These are phyloP conservation scores for Yamadazyma sp. DNA, from an alignment of 1,139 yeast species.

Conservation along the genomic window DNA sequence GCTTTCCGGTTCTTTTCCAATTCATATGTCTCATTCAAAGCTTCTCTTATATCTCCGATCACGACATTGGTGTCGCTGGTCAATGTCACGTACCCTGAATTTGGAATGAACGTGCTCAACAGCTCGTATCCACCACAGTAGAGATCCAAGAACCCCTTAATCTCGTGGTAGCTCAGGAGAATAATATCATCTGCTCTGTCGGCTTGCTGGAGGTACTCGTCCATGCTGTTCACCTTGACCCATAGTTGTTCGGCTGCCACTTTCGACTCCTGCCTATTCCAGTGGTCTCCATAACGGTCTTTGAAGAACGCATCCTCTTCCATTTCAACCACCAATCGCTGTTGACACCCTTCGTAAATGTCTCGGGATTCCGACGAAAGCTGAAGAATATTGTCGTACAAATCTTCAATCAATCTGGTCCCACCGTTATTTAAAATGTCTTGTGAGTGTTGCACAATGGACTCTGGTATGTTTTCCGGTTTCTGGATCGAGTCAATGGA, in stretches of 20 bases:
- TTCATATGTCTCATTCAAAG: slow-evolving; percentile 24
- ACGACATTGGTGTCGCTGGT: slow-evolving; percentile 38
- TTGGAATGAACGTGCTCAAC: slow-evolving; percentile 51
- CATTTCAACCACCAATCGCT: slow-evolving; percentile 49
- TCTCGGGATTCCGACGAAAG: slow-evolving; percentile 42
- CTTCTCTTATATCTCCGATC: slow-evolving; percentile 44
- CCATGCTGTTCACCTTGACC: slow-evolving; percentile 43
- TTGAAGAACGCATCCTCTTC: slow-evolving; percentile 57
- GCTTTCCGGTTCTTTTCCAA: slow-evolving; percentile 35
- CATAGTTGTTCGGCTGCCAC: slow-evolving; percentile 38
- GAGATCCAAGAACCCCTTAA: slow-evolving; percentile 43
- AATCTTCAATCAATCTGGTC: slow-evolving; percentile 33
- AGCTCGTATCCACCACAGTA: slow-evolving; percentile 43
- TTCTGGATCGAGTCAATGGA: slow-evolving; percentile 62
- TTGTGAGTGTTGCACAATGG: slow-evolving; percentile 54
- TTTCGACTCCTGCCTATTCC: slow-evolving; percentile 47
- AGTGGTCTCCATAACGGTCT: slow-evolving; percentile 52
- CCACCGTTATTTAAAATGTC: slow-evolving; percentile 62
- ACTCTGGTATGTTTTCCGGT: slow-evolving; percentile 63
- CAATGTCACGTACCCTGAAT: slow-evolving; percentile 40
- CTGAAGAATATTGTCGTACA: slow-evolving; percentile 46
- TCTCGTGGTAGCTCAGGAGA: slow-evolving; percentile 39
- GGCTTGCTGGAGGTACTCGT: slow-evolving; percentile 58
- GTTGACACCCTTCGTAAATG: slow-evolving; percentile 44
- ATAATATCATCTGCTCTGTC: slow-evolving; percentile 59